phyloP scores from a whole-genome alignment of 2,329 filamentous ascomycete genomes.

The Fusarium tupiense region DNA sequence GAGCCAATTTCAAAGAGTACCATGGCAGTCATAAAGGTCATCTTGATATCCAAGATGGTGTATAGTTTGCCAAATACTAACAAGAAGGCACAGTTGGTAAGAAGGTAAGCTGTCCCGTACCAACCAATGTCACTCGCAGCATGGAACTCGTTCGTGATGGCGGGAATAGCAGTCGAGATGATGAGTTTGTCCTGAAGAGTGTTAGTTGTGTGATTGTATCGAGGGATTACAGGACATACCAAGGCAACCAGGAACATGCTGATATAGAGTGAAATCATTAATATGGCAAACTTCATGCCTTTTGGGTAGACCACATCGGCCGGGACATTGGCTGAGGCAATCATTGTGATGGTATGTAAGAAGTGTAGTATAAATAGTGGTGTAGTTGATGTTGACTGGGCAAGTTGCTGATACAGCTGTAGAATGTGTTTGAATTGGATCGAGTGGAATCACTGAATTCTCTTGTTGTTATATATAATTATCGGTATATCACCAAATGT shows the following conservation, averaged over 20 bases:
- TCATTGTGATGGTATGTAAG: background rate
- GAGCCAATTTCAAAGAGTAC: slow-evolving; percentile 46
- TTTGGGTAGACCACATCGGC: background rate
- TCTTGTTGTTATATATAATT: background rate
- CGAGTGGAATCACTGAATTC: background rate
- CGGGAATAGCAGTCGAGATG: slow-evolving; percentile 49
- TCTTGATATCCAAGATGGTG: slow-evolving; percentile 51
- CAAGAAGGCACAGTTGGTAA: slow-evolving; percentile 51
- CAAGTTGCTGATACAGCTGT: background rate
- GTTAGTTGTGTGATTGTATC: background rate
- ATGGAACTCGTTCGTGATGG: slow-evolving; percentile 47
- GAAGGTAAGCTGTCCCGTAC: slow-evolving; percentile 50
- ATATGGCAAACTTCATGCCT: background rate
- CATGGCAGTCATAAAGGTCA: slow-evolving; percentile 39
- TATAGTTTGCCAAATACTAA: slow-evolving; percentile 54
- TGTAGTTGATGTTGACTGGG: background rate
- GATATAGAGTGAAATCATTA: slow-evolving; percentile 14
- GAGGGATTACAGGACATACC: background rate
- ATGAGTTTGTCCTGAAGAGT: slow-evolving; percentile 49
- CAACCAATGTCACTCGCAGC: slow-evolving; percentile 44
- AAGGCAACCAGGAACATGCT: slow-evolving; percentile 16
- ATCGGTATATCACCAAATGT: background rate
- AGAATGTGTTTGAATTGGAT: background rate
- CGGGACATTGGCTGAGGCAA: background rate
- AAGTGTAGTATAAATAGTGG: background rate